Percentiles rank a stretch among this genome's conserved stretches.
These are phyloP conservation scores for Tilletiopsis washingtonensis DNA, from an alignment of 1,284 basidiomycete genomes.

Conservation along the genomic window DNA sequence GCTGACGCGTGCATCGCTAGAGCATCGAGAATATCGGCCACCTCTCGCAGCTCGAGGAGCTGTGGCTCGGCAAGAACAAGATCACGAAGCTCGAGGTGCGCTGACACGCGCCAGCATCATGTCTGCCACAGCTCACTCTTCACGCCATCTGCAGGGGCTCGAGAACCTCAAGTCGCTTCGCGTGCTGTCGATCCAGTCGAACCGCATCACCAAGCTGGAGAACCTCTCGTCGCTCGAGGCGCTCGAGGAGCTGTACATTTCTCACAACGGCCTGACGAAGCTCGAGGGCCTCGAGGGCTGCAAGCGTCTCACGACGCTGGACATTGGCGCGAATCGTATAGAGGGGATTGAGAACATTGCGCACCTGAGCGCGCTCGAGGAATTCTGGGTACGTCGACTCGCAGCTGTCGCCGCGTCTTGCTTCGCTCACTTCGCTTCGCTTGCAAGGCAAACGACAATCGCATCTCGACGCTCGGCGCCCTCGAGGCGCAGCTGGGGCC, in stretches of 20 bases:
- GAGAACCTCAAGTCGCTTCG: slow-evolving; percentile 17
- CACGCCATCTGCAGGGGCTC: neutral
- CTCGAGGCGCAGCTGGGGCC: slow-evolving; percentile 67
- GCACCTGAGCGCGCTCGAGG: slow-evolving; percentile 68
- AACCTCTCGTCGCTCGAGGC: slow-evolving; percentile 53
- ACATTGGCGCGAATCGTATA: slow-evolving; percentile 80
- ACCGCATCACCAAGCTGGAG: slow-evolving; percentile 82
- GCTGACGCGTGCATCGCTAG: slow-evolving; percentile 49
- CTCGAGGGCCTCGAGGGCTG: slow-evolving; percentile 70
- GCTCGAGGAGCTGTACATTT: slow-evolving; percentile 85
- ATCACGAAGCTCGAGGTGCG: slow-evolving; percentile 24
- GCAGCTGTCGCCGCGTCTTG: neutral
- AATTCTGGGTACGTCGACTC: slow-evolving; percentile 71
- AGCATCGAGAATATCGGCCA: slow-evolving; percentile 80
- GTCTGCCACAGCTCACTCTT: neutral
- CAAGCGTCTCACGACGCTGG: slow-evolving; percentile 67
- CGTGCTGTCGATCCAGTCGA: slow-evolving; percentile 70
- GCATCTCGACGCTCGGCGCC: slow-evolving; percentile 62
- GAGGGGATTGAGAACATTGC: slow-evolving; percentile 68
- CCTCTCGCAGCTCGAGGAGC: slow-evolving; percentile 72
- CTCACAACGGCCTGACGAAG: slow-evolving; percentile 78
- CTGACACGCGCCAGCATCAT: no score
- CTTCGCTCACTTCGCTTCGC: no score
- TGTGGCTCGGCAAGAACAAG: slow-evolving; percentile 79
- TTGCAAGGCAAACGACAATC: slow-evolving; percentile 74